These are phyloP conservation scores for Kalanchoe fedtschenkoi DNA, from an alignment of 164 flowering plant genomes.

Conservation along the genomic window DNA sequence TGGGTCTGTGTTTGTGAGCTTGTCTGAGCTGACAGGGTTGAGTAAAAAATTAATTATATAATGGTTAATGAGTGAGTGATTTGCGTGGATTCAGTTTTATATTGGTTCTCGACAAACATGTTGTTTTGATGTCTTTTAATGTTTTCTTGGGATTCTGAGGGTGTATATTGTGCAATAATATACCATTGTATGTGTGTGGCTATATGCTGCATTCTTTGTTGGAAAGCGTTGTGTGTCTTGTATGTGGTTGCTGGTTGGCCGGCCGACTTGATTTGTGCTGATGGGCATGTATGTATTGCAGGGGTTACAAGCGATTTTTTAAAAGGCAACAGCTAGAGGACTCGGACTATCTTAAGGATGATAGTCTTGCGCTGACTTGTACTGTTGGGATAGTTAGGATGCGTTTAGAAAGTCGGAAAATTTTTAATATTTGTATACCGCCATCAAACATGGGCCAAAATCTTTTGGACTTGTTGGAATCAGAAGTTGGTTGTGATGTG, in stretches of 20 bases:
- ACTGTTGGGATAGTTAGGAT: slow-evolving; percentile 87
- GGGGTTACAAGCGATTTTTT: slow-evolving; percentile 93
- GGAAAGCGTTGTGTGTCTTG: too few relatives aligned
- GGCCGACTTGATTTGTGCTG: not conserved
- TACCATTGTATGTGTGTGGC: not conserved
- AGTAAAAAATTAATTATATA: too few relatives aligned
- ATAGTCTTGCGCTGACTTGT: slow-evolving; percentile 72
- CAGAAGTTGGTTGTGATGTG: slow-evolving; percentile 64
- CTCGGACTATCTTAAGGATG: slow-evolving; percentile 77
- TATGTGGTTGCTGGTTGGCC: not conserved
- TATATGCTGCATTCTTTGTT: not conserved
- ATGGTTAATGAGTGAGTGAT: too few relatives aligned
- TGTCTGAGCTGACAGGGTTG: too few relatives aligned
- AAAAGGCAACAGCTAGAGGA: slow-evolving; percentile 52
- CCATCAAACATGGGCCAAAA: slow-evolving; percentile 65
- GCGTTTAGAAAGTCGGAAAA: slow-evolving; percentile 59
- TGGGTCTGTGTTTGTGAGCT: too few relatives aligned
- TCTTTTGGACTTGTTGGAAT: slow-evolving; percentile 45
- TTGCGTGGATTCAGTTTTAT: too few relatives aligned
- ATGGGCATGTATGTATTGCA: slow-evolving; percentile 12
- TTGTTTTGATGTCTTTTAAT: not conserved
- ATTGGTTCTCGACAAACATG: not conserved
- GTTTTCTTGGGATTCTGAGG: not conserved
- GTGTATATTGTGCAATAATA: not conserved
- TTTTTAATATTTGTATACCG: slow-evolving; percentile 37